phyloP scores from a whole-genome alignment of 768 basidiomycete species.

The Lactarius sp. region DNA sequence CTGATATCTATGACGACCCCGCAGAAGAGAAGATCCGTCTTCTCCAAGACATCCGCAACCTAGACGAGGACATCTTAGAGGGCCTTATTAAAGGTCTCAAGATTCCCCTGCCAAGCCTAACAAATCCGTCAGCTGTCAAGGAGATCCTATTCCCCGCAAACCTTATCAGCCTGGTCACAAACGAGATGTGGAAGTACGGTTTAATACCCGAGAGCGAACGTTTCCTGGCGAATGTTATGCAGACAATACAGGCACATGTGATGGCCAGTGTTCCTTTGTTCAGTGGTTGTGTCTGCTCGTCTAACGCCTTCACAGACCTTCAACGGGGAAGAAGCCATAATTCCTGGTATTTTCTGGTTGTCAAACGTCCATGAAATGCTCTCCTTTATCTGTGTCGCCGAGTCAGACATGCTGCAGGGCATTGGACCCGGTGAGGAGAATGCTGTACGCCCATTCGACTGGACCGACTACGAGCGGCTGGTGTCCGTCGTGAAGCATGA shows the following conservation, averaged over 20 bases:
- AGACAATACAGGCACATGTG: slow-evolving; percentile 92
- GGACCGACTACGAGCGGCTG: slow-evolving; percentile 93
- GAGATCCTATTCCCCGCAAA: slow-evolving; percentile 99
- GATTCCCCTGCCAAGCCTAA: slow-evolving; percentile 85
- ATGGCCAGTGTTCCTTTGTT: slow-evolving; percentile 63
- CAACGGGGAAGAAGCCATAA: slow-evolving; percentile 88
- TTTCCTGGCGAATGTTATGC: slow-evolving; percentile 98
- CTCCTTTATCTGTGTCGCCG: slow-evolving; percentile 98
- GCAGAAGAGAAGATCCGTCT: slow-evolving; percentile 93
- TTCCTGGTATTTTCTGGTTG: slow-evolving; percentile 99
- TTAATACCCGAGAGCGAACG: slow-evolving; percentile 95
- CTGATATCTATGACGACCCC: slow-evolving; percentile 81
- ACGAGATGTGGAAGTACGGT: slow-evolving; percentile 99
- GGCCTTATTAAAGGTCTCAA: slow-evolving; percentile 89
- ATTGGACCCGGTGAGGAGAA: slow-evolving; percentile 96
- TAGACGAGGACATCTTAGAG: slow-evolving; percentile 91
- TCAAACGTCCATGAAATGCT: slow-evolving; percentile 99
- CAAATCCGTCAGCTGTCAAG: slow-evolving; percentile 90
- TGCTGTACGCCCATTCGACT: slow-evolving; percentile 87
- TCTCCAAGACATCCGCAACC: slow-evolving; percentile 82
- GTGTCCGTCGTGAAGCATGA: slow-evolving; percentile 99
- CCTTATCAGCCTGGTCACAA: slow-evolving; percentile 94
- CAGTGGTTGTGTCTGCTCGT: slow-evolving; percentile 9
- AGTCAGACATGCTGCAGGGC: slow-evolving; percentile 96
- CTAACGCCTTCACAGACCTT: slow-evolving; percentile 55